phyloP scores from a whole-genome alignment of 805 yeast genomes.

The Ogataea haglerorum region DNA sequence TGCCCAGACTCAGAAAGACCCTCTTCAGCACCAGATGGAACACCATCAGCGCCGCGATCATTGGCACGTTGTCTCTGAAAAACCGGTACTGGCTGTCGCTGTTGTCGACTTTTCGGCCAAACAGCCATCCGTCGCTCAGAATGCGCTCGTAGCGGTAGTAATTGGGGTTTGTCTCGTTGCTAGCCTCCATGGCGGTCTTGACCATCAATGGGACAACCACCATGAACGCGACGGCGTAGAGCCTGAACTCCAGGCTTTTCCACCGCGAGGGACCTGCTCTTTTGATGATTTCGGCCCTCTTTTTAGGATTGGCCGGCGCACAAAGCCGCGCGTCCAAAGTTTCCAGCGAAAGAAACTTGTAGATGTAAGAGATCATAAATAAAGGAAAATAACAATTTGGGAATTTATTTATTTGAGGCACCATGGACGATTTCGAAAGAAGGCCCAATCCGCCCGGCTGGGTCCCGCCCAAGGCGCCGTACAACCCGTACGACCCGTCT shows the following conservation, averaged over 20 bases:
- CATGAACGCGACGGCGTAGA: slow-evolving; percentile 61
- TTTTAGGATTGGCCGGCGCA: slow-evolving; percentile 36
- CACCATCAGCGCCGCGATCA: slow-evolving; percentile 52
- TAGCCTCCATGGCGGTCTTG: slow-evolving; percentile 76
- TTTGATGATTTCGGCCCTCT: slow-evolving; percentile 31
- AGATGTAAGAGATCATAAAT: slow-evolving; percentile 11
- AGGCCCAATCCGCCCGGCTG: slow-evolving; percentile 76
- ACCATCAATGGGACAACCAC: slow-evolving; percentile 80
- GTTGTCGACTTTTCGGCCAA: slow-evolving; percentile 88
- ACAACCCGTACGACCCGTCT: slow-evolving; percentile 78
- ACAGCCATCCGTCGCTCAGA: slow-evolving; percentile 81
- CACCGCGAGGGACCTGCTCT: slow-evolving; percentile 52
- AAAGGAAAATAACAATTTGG: background rate
- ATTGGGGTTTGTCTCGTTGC: slow-evolving; percentile 70
- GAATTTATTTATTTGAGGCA: background rate
- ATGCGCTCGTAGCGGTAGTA: slow-evolving; percentile 59
- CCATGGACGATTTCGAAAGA: slow-evolving; percentile 39
- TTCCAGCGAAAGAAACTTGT: slow-evolving; percentile 45
- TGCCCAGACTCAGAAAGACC: slow-evolving; percentile 24
- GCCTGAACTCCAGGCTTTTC: slow-evolving; percentile 69
- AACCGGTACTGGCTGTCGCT: slow-evolving; percentile 87
- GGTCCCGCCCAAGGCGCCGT: slow-evolving; percentile 80
- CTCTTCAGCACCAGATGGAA: slow-evolving; percentile 55
- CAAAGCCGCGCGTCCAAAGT: slow-evolving; percentile 48
- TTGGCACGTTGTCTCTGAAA: slow-evolving; percentile 74